Conservation (phyloP, 2,329 filamentous ascomycete species). For the Lachnellula subtilissima region DNA sequence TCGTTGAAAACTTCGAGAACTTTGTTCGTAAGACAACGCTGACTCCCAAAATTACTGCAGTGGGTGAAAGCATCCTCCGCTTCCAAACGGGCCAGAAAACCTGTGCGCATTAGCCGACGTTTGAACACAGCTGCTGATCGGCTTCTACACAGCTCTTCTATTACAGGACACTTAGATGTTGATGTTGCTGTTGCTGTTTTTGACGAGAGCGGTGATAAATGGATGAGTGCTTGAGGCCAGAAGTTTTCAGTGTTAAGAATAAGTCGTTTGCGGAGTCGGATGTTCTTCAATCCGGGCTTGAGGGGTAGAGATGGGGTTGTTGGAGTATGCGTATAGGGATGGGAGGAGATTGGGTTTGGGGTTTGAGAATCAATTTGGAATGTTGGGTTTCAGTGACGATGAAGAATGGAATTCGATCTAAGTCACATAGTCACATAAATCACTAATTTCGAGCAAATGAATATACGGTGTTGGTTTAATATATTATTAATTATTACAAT, state of each 20-base stretch:
- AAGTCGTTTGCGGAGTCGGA: conserved; percentile 67
- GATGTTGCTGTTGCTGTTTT: no score
- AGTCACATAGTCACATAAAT: no score
- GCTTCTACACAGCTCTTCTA: conserved; percentile 18
- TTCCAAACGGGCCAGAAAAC: conserved; percentile 40
- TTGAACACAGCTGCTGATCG: conserved; percentile 34
- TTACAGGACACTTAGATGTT: conserved; percentile 34
- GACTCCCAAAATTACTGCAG: no score
- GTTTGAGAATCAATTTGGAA: background rate
- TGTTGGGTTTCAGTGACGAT: conserved; percentile 23
- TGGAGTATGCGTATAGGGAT: conserved; percentile 62
- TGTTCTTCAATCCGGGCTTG: conserved; percentile 80
- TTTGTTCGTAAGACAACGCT: no score
- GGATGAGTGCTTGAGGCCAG: conserved; percentile 71
- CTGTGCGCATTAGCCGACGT: conserved; percentile 28
- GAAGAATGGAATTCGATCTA: conserved; percentile 28
- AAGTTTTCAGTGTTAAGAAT: conserved; percentile 68
- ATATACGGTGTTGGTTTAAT: background rate
- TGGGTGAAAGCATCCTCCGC: conserved; percentile 50
- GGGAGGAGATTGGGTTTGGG: conserved; percentile 29
- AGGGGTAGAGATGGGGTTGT: conserved; percentile 67
- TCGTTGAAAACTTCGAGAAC: no score
- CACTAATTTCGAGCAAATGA: no score
- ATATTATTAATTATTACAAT: background rate
- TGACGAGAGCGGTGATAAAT: conserved; percentile 57